Conservation (phyloP, 768 basidiomycete genomes). For the Amanita subjunquillea region DNA sequence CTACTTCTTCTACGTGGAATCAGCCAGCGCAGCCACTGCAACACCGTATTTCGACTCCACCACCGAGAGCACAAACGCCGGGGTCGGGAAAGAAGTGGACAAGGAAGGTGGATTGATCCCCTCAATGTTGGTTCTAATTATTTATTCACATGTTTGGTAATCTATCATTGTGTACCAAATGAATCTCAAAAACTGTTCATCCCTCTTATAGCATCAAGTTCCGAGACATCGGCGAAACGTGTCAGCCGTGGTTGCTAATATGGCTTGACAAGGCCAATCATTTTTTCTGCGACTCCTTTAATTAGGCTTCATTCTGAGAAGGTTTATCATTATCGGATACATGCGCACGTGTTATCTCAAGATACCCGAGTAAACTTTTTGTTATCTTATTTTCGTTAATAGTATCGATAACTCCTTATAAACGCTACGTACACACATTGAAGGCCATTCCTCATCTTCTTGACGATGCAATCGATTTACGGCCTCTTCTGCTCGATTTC, state of each 20-base stretch:
- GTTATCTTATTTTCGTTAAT: no score
- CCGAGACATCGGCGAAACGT: not conserved
- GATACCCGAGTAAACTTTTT: no score
- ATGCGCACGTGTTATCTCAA: no score
- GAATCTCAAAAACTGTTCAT: not conserved
- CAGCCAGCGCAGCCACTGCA: slow-evolving; percentile 20
- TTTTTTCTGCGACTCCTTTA: no score
- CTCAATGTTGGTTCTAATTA: slow-evolving; percentile 11
- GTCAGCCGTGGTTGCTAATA: not conserved
- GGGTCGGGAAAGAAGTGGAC: slow-evolving; percentile 55
- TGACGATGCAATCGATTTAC: no score
- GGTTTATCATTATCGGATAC: no score
- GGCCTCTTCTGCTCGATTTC: no score
- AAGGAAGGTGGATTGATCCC: slow-evolving; percentile 56
- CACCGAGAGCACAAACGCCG: slow-evolving; percentile 30
- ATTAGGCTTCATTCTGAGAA: no score
- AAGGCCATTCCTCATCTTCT: no score
- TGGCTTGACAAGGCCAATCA: not conserved
- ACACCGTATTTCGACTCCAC: slow-evolving; percentile 31
- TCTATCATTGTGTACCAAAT: not conserved
- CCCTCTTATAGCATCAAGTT: not conserved
- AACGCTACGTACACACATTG: no score
- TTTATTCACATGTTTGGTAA: not conserved
- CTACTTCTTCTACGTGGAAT: slow-evolving; percentile 9
- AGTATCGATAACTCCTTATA: no score